A percentile compares a stretch with the other conserved stretches of the same genome.
Evolutionary conservation across 2,329 filamentous ascomycete genomes (phyloP).

Genomic region (Diaporthe ampelina): DNA sequence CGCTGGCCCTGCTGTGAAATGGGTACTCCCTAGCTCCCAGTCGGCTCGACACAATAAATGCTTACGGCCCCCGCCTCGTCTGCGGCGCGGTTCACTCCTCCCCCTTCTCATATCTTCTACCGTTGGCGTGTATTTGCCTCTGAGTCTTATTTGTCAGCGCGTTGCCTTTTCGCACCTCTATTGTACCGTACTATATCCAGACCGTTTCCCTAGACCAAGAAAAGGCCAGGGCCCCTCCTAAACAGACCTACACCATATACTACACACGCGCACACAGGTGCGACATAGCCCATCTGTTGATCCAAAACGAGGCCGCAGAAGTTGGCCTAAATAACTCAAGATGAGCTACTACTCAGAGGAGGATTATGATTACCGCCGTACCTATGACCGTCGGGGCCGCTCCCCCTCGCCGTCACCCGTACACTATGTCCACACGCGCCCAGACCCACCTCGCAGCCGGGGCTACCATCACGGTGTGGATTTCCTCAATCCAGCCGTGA

Average conservation of each 20-base stretch:
- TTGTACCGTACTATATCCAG: not conserved
- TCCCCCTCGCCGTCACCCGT: conserved; percentile 57
- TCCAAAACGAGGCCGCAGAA: not conserved
- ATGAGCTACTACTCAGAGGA: conserved; percentile 64
- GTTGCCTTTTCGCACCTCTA: not conserved
- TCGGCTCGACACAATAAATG: conserved; percentile 36
- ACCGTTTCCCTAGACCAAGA: not conserved
- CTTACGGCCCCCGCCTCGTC: conserved; percentile 37
- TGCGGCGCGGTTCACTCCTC: conserved; percentile 27
- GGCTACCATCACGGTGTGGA: conserved; percentile 58
- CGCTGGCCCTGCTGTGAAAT: conserved; percentile 35
- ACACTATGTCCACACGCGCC: conserved; percentile 61
- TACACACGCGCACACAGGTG: not conserved
- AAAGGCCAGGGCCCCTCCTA: not conserved
- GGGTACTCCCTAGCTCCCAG: conserved; percentile 18
- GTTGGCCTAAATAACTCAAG: not conserved
- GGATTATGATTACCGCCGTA: conserved; percentile 64
- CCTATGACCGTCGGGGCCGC: conserved; percentile 54
- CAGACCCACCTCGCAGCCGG: conserved; percentile 53
- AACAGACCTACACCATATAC: conserved; percentile 1
- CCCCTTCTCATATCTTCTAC: conserved; percentile 11
- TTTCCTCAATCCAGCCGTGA: conserved; percentile 54
- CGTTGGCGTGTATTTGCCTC: not conserved
- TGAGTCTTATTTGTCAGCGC: conserved; percentile 28
- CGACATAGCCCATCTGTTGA: not conserved